Evolutionary conservation across 345 rosid species (phyloP).

Genomic region (Hibiscus trionum): DNA sequence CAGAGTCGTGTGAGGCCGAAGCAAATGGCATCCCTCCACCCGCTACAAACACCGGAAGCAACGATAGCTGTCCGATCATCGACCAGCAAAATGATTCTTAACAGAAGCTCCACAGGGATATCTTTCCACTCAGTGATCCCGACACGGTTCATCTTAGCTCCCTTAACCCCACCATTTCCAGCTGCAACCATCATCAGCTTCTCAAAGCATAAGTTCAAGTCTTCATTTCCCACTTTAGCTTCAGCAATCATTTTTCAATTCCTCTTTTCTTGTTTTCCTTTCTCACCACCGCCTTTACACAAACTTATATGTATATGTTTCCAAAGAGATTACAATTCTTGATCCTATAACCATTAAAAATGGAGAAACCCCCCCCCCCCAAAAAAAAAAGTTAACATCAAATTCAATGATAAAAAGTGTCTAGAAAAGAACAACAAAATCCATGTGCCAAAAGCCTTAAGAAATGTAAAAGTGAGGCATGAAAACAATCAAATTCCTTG

Average conservation of each 20-base stretch:
- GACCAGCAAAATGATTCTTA: slow-evolving; percentile 63
- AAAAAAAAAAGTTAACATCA: background rate
- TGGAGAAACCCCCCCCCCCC: no score
- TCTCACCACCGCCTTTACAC: slow-evolving; percentile 18
- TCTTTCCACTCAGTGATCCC: slow-evolving; percentile 75
- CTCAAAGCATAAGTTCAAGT: slow-evolving; percentile 53
- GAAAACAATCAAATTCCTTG: background rate
- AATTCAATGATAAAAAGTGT: background rate
- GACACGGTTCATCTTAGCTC: slow-evolving; percentile 41
- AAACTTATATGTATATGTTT: background rate
- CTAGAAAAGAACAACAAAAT: background rate
- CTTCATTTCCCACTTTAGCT: slow-evolving; percentile 31
- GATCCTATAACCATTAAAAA: slow-evolving; percentile 24
- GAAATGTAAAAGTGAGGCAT: background rate
- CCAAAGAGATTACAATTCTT: slow-evolving; percentile 10
- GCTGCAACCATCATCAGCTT: slow-evolving; percentile 44
- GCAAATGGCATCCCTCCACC: slow-evolving; percentile 86
- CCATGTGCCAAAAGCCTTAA: slow-evolving; percentile 8
- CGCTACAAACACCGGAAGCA: slow-evolving; percentile 84
- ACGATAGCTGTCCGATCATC: slow-evolving; percentile 64
- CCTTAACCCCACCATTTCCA: slow-evolving; percentile 12
- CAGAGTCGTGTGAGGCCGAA: slow-evolving; percentile 71
- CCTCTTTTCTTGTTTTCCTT: background rate
- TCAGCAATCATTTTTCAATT: slow-evolving; percentile 31
- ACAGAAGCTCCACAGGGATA: slow-evolving; percentile 75